These are phyloP conservation scores for Tetrahymena borealis DNA, from an alignment of 73 alveolate species.

Conservation along the genomic window DNA sequence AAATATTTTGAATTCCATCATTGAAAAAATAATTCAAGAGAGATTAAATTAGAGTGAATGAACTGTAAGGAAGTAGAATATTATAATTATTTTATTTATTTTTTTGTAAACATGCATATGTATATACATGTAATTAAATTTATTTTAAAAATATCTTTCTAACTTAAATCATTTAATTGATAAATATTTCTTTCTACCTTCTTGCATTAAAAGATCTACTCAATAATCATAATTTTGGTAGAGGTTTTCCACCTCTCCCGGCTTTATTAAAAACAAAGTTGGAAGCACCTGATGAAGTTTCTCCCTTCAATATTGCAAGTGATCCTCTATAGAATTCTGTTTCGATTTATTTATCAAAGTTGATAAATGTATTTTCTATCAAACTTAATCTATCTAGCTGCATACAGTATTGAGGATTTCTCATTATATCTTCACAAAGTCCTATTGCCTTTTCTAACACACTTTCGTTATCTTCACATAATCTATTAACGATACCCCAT, in stretches of 20 bases:
- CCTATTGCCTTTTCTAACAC: background rate
- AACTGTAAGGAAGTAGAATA: no score
- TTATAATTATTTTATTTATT: no score
- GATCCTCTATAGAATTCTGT: background rate
- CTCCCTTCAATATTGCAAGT: background rate
- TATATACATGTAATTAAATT: no score
- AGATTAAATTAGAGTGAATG: no score
- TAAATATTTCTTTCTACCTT: no score
- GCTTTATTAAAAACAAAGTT: background rate
- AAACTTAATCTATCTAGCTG: background rate
- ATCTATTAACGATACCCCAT: slow-evolving; percentile 1
- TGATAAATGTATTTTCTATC: background rate
- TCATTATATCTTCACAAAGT: background rate
- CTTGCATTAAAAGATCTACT: no score
- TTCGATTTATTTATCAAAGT: background rate
- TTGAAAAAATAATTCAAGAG: background rate
- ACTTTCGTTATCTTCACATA: background rate
- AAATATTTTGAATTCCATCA: background rate
- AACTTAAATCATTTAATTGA: no score
- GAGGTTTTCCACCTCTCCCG: slow-evolving; percentile 7
- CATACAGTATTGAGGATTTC: background rate
- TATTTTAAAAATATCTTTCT: no score
- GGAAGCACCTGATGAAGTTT: background rate
- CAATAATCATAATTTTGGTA: background rate
- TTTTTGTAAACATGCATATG: no score